Evolutionary conservation across 257 asterid species (phyloP).

Genomic region (Jacaranda copaia): DNA sequence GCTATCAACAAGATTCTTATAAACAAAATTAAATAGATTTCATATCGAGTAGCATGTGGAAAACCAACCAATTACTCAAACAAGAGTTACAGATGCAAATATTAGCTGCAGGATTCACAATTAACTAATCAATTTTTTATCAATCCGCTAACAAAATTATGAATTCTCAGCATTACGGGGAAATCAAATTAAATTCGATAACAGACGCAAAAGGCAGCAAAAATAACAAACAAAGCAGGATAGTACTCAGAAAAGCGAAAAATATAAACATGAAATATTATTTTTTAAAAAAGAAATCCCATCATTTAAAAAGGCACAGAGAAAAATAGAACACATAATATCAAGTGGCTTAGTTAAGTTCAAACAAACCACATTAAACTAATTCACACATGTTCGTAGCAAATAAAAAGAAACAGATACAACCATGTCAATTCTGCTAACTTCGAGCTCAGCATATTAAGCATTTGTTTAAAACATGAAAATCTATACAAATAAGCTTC

Average conservation of each 20-base stretch:
- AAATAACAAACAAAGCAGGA: not conserved
- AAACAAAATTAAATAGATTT: not conserved
- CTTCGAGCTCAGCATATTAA: not conserved
- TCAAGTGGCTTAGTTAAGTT: not conserved
- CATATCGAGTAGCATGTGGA: not conserved
- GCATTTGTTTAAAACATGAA: not conserved
- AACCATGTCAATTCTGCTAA: not conserved
- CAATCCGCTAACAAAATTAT: not conserved
- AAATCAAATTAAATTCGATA: not conserved
- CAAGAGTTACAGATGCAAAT: not conserved
- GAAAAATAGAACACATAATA: not conserved
- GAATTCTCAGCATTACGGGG: not conserved
- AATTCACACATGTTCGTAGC: not conserved
- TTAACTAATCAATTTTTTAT: not conserved
- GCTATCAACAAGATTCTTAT: not conserved
- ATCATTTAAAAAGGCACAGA: too few relatives aligned
- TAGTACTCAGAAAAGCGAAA: not conserved
- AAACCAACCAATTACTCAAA: not conserved
- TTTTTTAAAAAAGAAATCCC: too few relatives aligned
- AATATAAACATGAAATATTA: constrained; percentile 1
- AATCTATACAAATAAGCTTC: not conserved
- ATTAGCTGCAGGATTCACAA: not conserved
- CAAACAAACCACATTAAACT: not conserved
- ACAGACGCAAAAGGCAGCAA: not conserved
- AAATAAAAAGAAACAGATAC: not conserved